Conservation (phyloP, 352 stramenopile genomes). For the Nothophytophthora sp. region DNA sequence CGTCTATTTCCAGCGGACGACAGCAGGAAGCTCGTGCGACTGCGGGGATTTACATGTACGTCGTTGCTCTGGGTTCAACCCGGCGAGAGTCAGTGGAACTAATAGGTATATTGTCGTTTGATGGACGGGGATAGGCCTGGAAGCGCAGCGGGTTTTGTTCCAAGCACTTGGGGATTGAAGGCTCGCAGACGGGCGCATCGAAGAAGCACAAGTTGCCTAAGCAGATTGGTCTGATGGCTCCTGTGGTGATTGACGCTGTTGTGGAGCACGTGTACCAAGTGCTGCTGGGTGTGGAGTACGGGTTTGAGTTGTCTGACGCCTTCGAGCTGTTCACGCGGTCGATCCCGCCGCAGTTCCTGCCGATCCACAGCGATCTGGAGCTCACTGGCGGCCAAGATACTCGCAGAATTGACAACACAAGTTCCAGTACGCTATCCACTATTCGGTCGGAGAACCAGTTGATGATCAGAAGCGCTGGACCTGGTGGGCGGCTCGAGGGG, state of each 20-base stretch:
- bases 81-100: too few species aligned
- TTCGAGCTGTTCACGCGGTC: slow-evolving; percentile 72
- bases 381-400: slow-evolving; percentile 20
- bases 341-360: slow-evolving; percentile 46
- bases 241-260: slow-evolving; percentile 71
- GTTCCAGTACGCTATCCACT: slow-evolving; percentile 8
- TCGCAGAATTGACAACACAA: background rate
- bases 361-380: slow-evolving; percentile 40
- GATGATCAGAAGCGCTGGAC: slow-evolving; percentile 21
- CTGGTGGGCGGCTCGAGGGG: slow-evolving; percentile 21
- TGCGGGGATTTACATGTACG: slow-evolving; percentile 81
- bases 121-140: slow-evolving; percentile 51
- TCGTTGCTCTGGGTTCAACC: background rate
- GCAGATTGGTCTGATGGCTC: slow-evolving; percentile 45
- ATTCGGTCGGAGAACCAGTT: too few species aligned
- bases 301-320: slow-evolving; percentile 68
- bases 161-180: slow-evolving; percentile 65
- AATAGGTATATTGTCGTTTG: slow-evolving; percentile 1
- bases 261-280: slow-evolving; percentile 80
- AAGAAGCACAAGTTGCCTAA: slow-evolving; percentile 76
- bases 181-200: slow-evolving; percentile 18
- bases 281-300: slow-evolving; percentile 62
- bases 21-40: slow-evolving; percentile 84
- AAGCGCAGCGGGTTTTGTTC: slow-evolving; percentile 80
- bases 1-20: slow-evolving; percentile 88